Evolutionary conservation across 495 filamentous ascomycete species (phyloP), one percentile per base, ranked within the genome.

Genomic region (Penicillium desertorum): DNA sequence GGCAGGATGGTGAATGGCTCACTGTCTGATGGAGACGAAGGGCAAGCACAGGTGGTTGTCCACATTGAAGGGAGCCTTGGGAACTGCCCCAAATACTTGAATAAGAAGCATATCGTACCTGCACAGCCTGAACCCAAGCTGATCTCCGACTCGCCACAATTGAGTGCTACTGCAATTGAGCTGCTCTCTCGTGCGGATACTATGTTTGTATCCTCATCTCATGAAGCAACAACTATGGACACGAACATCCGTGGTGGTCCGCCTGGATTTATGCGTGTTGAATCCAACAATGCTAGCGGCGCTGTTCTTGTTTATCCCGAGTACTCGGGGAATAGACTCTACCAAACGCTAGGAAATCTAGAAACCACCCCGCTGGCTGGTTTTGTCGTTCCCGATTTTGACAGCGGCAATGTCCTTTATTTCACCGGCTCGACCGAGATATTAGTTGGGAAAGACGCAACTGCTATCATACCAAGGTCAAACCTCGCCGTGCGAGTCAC

Each of bases 31-130:
- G 62, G 39, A 20, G 62, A 51, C 4, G 27, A 59, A 22, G 65
- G 60, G 44, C 77, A 88, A 49, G 71, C 85, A n/a, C 86, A 91
- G 62, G 57, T 92, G 14, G 81, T 82, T 5, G 75, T 90, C 25
- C 75, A 78, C 34, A 82, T 92, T 54, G 80, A 88, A 53, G 86
- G 87, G 62, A 86, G 81, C 66, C 64, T 94, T 32, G 86, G 80
- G 12, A 92, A 92, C 58, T 93, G 89, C 64, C 90, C 90, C 0
- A 95, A 93, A 72, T 93, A 95, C 60, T 59, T 94, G 20, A 92
- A 91, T 71, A 81, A 81, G 58, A 90, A 88, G 65, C 75, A 76
- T 23, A 83, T 92, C 41, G 51, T 75, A 5, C 79, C 83, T 3
- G 76, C 79, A 32, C 52, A 77, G 1, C 79, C 84, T 17, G 57